Conservation (phyloP, 2,329 filamentous ascomycete genomes). For the Paecilomyces formosus region DNA sequence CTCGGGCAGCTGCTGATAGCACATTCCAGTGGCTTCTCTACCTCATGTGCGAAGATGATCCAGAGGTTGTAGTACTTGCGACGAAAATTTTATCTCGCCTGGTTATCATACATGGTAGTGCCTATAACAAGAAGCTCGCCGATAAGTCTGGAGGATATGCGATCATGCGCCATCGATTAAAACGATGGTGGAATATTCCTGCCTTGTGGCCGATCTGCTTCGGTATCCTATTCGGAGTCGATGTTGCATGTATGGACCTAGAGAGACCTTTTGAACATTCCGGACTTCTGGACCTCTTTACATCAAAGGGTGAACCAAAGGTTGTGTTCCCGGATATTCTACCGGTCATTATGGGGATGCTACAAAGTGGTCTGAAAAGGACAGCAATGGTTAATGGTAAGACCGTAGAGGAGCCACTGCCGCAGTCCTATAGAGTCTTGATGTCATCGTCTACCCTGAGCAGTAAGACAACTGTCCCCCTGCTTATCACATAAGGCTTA, state of each 20-base stretch:
- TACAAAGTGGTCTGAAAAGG: constrained; percentile 70
- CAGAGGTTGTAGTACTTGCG: constrained; percentile 72
- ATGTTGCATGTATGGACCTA: constrained; percentile 68
- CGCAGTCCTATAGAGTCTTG: constrained; percentile 5
- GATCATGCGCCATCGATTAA: constrained; percentile 74
- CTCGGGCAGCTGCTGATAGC: constrained; percentile 7
- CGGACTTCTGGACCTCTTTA: constrained; percentile 66
- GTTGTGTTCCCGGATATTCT: constrained; percentile 72
- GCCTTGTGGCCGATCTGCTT: constrained; percentile 83
- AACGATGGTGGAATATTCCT: constrained; percentile 80
- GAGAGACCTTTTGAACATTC: constrained; percentile 66
- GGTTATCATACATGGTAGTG: constrained; percentile 70
- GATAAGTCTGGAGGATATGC: constrained; percentile 81
- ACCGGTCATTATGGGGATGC: constrained; percentile 73
- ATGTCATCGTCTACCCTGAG: constrained; percentile 11
- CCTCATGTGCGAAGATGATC: constrained; percentile 77
- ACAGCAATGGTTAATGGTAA: constrained; percentile 57
- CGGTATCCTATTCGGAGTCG: constrained; percentile 76
- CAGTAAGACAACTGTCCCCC: constrained; percentile 1
- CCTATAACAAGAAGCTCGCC: constrained; percentile 78
- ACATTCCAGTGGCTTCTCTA: constrained; percentile 73
- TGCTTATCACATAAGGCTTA: neutral
- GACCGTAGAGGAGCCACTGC: constrained; percentile 43
- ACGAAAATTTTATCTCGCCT: constrained; percentile 77
- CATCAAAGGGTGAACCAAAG: constrained; percentile 48